Evolutionary conservation across 148 eudicot species (phyloP).

Genomic region (Arctostaphylos glauca): DNA sequence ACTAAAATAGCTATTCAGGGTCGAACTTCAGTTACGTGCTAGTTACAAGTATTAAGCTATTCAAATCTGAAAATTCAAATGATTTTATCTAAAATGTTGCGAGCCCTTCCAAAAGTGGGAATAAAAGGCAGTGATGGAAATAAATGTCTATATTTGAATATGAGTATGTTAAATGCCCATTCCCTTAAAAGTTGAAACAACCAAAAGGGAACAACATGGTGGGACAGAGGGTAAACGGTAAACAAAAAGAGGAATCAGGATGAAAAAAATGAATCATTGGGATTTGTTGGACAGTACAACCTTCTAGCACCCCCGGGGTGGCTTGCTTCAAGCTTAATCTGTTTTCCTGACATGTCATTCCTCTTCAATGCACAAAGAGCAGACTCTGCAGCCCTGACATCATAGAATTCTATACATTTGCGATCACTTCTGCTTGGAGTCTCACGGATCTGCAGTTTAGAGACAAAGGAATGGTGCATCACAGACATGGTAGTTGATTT

Average conservation of each 20-base stretch:
- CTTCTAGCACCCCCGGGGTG: conserved; percentile 39
- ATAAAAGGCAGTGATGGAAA: not conserved
- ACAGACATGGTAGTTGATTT: conserved; percentile 5
- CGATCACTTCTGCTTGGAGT: conserved; percentile 44
- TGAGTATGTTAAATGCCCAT: not conserved
- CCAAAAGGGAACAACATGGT: not conserved
- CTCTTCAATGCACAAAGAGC: conserved; percentile 65
- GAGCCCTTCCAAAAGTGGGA: not conserved
- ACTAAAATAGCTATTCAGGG: too few relatives aligned
- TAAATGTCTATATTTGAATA: not conserved
- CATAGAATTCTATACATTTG: conserved; percentile 66
- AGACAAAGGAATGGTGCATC: conserved; percentile 18
- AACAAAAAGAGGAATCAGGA: not conserved
- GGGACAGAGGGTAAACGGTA: not conserved
- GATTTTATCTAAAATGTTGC: not conserved
- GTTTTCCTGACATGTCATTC: conserved; percentile 60
- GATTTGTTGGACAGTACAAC: conserved; percentile 30
- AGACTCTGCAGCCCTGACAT: conserved; percentile 78
- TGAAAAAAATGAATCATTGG: not conserved
- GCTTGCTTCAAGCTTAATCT: conserved; percentile 54
- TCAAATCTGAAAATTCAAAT: not conserved
- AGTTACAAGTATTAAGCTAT: not conserved
- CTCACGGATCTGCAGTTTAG: conserved; percentile 53
- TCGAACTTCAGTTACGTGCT: not conserved
- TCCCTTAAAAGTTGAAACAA: not conserved